Percentiles rank a stretch among this genome's conserved stretches.
Evolutionary conservation across 139 green algal genomes (phyloP).

Genomic region (Diplosphaera chodatii): DNA sequence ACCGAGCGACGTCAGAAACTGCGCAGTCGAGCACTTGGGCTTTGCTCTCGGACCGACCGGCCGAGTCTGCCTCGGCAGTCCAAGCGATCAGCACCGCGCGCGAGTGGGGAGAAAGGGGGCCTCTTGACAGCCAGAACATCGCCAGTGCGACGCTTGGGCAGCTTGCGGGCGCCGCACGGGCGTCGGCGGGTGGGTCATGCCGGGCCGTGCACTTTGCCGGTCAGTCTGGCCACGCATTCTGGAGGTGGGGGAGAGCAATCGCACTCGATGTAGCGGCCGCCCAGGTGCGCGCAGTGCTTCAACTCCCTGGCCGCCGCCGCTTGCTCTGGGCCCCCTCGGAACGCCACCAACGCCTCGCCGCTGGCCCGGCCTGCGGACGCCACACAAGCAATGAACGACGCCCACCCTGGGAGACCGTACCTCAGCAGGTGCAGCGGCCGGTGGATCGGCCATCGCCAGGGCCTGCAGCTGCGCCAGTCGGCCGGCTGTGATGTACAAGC

Average conservation of each 20-base stretch:
- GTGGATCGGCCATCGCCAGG: not conserved
- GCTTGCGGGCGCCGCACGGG: too few species aligned
- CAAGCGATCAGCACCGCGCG: too few species aligned
- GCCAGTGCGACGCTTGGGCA: not conserved
- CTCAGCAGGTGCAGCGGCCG: too few species aligned
- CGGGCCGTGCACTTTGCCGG: not conserved
- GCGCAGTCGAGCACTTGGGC: too few species aligned
- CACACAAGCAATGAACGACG: not conserved
- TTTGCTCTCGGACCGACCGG: too few species aligned
- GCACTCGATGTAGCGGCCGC: constrained; percentile 81
- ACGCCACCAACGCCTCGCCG: constrained; percentile 66
- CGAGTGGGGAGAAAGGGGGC: too few species aligned
- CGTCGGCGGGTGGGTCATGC: constrained; percentile 4
- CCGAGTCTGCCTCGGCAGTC: too few species aligned
- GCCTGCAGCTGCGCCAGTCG: too few species aligned
- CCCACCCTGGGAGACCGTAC: too few species aligned
- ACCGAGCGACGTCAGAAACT: too few species aligned
- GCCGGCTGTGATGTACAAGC: too few species aligned
- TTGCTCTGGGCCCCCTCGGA: constrained; percentile 34
- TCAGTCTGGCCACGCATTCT: not conserved
- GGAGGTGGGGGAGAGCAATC: not conserved
- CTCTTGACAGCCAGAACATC: too few species aligned
- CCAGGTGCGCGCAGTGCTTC: constrained; percentile 65
- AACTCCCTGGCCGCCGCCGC: constrained; percentile 44
- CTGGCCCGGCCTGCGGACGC: constrained; percentile 48